Evolutionary conservation across 805 yeast species (phyloP), one percentile per base, ranked within the genome.

Genomic region (Grigorovia transvaalensis): DNA sequence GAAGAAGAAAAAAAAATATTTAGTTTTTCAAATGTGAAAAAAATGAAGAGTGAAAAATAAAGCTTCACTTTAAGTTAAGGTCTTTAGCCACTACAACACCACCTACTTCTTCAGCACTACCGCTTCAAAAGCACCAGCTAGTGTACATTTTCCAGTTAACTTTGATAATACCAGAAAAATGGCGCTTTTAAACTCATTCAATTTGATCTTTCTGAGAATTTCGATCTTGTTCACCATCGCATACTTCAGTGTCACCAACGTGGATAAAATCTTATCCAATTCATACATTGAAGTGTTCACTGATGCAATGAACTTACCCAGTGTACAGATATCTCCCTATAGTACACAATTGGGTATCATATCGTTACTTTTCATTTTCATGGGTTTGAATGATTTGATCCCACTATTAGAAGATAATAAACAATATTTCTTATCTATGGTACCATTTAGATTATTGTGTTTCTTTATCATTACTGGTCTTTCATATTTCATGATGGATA

Each of bases 241-340:
- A 1, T 80, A 73, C 59, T 68, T 68, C 51, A 63, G 80, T 43
- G 63, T 75, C 50, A 79, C 74, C 54, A 76, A 77, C 59, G 78
- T 83, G 2, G 60, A 66, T n/a, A 50, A 60, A 4, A 55, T 82
- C 19, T 57, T 75, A 19, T 71, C 71, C 15, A 69, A 77, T 47
- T 74, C 78, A 27, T 73, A 79, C 48, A 67, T 76, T 12, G 50
- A 78, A n/a, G 70, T 81, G 11, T 64, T 82, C 46, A 80, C 84
- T 0, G 77, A 77, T 57, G 82, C 88, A 7, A 78, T 82, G 85
- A 65, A 74, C 50, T 65, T 81, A 51, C 74, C 73, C 30, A 63
- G 69, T 42, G 55, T 65, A 20, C 54, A 51, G 11, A 42, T 66
- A 49, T 54, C 66, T 13, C 57, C 58, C 29, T 50, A 67, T 27